Conservation (phyloP, 352 stramenopile genomes). For the Globisporangium polare region DNA sequence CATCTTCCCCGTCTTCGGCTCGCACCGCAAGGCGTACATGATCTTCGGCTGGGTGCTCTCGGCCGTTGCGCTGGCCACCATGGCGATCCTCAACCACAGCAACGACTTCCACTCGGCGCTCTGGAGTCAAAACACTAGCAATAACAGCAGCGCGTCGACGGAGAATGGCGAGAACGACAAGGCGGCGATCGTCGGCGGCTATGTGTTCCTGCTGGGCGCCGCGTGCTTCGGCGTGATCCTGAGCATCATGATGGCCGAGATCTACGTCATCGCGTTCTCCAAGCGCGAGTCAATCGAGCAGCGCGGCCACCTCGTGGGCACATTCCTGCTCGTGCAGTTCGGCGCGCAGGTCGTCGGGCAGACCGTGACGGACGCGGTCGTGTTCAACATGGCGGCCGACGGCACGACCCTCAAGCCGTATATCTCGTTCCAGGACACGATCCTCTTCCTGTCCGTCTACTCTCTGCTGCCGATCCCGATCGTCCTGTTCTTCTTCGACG, state of each 20-base stretch:
- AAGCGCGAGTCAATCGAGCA: conserved; percentile 24
- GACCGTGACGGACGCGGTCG: conserved; percentile 23
- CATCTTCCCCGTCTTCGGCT: conserved; percentile 18
- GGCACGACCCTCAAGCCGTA: conserved; percentile 7
- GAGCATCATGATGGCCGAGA: conserved; percentile 36
- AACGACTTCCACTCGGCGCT: conserved; percentile 17
- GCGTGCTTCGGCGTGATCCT: conserved; percentile 44
- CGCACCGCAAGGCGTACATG: conserved; percentile 24
- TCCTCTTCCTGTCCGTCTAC: conserved; percentile 34
- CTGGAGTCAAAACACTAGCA: conserved; percentile 7
- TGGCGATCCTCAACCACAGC: conserved; percentile 28
- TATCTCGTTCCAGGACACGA: conserved; percentile 24
- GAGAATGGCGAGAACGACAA: conserved; percentile 17
- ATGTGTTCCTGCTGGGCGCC: conserved; percentile 31
- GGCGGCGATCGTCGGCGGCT: conserved; percentile 23
- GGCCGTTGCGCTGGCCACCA: conserved; percentile 25
- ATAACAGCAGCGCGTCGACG: conserved; percentile 11
- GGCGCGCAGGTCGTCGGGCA: conserved; percentile 33
- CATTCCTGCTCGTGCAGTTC: conserved; percentile 35
- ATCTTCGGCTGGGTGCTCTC: conserved; percentile 19
- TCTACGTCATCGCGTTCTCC: conserved; percentile 42
- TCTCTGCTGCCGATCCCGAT: conserved; percentile 36
- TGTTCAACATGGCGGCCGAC: conserved; percentile 25
- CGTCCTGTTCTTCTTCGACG: conserved; percentile 32
- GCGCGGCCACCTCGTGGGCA: conserved; percentile 34